These are phyloP conservation scores for Hypomyces perniciosus DNA, from an alignment of 2,329 filamentous ascomycete genomes.

Conservation along the genomic window DNA sequence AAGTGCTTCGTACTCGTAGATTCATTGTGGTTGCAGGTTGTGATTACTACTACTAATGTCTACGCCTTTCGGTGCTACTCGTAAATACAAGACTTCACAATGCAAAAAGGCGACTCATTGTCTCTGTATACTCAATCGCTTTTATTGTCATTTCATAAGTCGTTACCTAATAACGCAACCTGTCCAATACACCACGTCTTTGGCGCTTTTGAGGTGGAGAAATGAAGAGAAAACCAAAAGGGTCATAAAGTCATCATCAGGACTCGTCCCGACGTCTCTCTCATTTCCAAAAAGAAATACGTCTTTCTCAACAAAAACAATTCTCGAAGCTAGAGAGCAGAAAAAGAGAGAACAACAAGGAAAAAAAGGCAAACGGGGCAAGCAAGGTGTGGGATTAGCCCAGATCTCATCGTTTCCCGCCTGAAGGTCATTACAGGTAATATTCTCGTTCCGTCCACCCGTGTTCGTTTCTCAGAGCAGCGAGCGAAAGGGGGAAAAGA, in stretches of 20 bases:
- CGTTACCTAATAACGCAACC: slow-evolving; percentile 34
- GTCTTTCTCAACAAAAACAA: slow-evolving; percentile 7
- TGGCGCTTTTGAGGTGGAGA: slow-evolving; percentile 23
- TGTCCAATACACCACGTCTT: slow-evolving; percentile 29
- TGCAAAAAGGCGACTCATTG: background rate
- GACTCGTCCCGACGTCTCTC: slow-evolving; percentile 21
- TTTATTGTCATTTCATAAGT: slow-evolving; percentile 37
- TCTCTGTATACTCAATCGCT: slow-evolving; percentile 22
- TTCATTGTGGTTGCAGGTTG: no score
- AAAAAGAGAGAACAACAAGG: slow-evolving; percentile 3
- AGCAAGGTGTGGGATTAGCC: slow-evolving; percentile 20
- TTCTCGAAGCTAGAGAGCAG: slow-evolving; percentile 4
- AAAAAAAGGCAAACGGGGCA: slow-evolving; percentile 20
- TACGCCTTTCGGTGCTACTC: no score
- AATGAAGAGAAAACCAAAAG: slow-evolving; percentile 21
- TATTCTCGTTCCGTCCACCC: slow-evolving; percentile 27
- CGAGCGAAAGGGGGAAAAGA: slow-evolving; percentile 18
- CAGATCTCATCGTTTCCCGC: slow-evolving; percentile 26
- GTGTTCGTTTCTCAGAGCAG: slow-evolving; percentile 24
- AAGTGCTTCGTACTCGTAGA: no score
- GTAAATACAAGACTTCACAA: background rate
- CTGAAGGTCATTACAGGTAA: slow-evolving; percentile 34
- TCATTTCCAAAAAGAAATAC: slow-evolving; percentile 20
- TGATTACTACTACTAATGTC: no score
- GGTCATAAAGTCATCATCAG: slow-evolving; percentile 33